These are phyloP conservation scores for Avena insularis DNA, from an alignment of 176 grass and related monocot species.

Conservation along the genomic window DNA sequence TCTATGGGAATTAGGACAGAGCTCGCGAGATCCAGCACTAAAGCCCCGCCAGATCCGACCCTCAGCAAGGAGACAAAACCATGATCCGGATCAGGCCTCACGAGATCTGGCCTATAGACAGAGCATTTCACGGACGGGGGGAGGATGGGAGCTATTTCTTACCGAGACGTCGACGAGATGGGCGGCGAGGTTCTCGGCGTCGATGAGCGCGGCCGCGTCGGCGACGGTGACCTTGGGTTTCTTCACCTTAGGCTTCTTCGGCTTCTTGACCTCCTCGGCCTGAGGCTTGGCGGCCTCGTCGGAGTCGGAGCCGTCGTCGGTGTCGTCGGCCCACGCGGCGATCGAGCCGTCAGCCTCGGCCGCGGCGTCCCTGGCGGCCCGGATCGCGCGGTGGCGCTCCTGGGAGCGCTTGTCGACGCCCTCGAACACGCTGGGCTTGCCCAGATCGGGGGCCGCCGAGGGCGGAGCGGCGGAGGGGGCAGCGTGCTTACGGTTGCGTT, in stretches of 20 bases:
- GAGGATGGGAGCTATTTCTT: not conserved
- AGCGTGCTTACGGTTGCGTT: conserved; percentile 76
- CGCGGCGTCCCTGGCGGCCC: conserved; percentile 55
- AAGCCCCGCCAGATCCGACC: conserved; percentile 50
- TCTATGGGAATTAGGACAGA: conserved; percentile 10
- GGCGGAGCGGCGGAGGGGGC: conserved; percentile 2
- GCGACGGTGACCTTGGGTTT: conserved; percentile 85
- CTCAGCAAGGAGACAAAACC: conserved; percentile 29
- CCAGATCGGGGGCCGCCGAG: conserved; percentile 53
- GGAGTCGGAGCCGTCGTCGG: conserved; percentile 60
- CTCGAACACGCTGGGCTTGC: conserved; percentile 62
- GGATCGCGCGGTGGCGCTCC: conserved; percentile 83
- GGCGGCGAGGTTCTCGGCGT: conserved; percentile 66
- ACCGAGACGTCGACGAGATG: conserved; percentile 90
- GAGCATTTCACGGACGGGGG: not conserved
- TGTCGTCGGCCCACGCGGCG: conserved; percentile 52
- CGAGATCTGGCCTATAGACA: conserved; percentile 37
- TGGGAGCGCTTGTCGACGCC: conserved; percentile 78
- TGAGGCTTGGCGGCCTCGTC: conserved; percentile 35
- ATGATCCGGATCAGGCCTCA: not conserved
- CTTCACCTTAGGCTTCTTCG: conserved; percentile 90
- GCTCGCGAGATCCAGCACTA: conserved; percentile 27
- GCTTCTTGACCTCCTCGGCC: conserved; percentile 66
- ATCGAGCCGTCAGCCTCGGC: conserved; percentile 48
- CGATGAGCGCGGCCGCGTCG: conserved; percentile 77